Evolutionary conservation across 2,329 filamentous ascomycete species (phyloP).

Genomic region (Venturia oleaginea): DNA sequence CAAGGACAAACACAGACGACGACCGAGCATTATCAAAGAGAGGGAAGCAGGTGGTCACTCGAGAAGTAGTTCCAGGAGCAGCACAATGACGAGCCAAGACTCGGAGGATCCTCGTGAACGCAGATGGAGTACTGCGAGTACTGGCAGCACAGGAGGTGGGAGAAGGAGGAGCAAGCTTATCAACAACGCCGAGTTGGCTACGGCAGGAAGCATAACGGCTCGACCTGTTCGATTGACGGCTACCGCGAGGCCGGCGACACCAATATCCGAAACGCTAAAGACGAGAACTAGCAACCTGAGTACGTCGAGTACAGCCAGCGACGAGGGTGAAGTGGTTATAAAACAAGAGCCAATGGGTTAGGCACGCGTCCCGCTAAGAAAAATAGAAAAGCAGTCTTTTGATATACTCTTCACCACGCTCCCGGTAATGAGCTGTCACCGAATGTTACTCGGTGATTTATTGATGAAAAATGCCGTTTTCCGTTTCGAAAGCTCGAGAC

Average conservation of each 20-base stretch:
- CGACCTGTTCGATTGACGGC: conserved; percentile 14
- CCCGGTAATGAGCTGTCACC: not conserved
- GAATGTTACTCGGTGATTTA: not conserved
- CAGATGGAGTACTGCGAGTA: conserved; percentile 16
- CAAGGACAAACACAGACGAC: conserved; percentile 8
- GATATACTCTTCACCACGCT: not conserved
- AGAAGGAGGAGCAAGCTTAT: conserved; percentile 11
- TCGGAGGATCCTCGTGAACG: conserved; percentile 19
- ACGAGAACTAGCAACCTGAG: conserved; percentile 27
- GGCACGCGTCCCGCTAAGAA: not conserved
- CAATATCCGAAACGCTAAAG: conserved; percentile 18
- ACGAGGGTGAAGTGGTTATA: not conserved
- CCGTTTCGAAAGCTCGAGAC: too few relatives aligned
- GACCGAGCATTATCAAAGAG: conserved; percentile 8
- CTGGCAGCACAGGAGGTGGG: conserved; percentile 7
- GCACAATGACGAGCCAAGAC: conserved; percentile 22
- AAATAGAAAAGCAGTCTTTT: not conserved
- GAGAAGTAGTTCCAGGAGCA: conserved; percentile 12
- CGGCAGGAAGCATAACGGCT: not conserved
- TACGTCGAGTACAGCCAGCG: conserved; percentile 14
- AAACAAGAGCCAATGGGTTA: not conserved
- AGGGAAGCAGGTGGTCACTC: conserved; percentile 12
- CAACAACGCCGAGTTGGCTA: not conserved
- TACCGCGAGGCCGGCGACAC: conserved; percentile 22
- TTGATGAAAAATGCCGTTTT: too few relatives aligned